Conservation (phyloP, 2,329 filamentous ascomycete species). For the Tolypocladium endophyticum region DNA sequence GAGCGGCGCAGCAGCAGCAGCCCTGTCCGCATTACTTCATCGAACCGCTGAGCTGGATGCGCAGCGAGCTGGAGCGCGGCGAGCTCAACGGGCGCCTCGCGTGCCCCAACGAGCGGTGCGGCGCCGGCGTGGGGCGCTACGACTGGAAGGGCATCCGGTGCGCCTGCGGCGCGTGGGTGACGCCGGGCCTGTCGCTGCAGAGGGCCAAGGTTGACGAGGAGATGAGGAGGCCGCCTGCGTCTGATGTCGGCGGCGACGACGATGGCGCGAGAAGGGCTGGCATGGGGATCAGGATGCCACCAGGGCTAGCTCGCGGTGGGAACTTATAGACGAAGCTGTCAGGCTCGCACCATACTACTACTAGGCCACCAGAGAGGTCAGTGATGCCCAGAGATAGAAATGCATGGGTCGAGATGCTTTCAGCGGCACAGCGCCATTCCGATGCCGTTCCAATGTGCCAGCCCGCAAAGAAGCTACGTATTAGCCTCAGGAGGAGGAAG, state of each 20-base stretch:
- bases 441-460: not conserved
- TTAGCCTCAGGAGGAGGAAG: not conserved
- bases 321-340: not conserved
- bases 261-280: slow-evolving; percentile 9
- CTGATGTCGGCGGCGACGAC: slow-evolving; percentile 9
- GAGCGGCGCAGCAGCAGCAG: slow-evolving; percentile 5
- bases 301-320: slow-evolving; percentile 21
- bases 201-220: slow-evolving; percentile 72
- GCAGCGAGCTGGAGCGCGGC: slow-evolving; percentile 66
- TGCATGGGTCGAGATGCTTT: not conserved
- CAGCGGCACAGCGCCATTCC: not conserved
- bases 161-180: slow-evolving; percentile 82
- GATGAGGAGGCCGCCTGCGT: slow-evolving; percentile 12
- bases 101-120: slow-evolving; percentile 72
- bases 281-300: slow-evolving; percentile 46
- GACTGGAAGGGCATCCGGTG: slow-evolving; percentile 94
- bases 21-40: slow-evolving; percentile 79
- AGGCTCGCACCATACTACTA: not conserved
- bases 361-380: not conserved
- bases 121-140: slow-evolving; percentile 79
- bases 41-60: slow-evolving; percentile 94
- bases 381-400: not conserved
- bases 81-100: slow-evolving; percentile 73
- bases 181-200: slow-evolving; percentile 79
- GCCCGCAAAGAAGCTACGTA: not conserved